Conservation (phyloP, 2,329 filamentous ascomycete species). For the Colletotrichum destructivum region DNA sequence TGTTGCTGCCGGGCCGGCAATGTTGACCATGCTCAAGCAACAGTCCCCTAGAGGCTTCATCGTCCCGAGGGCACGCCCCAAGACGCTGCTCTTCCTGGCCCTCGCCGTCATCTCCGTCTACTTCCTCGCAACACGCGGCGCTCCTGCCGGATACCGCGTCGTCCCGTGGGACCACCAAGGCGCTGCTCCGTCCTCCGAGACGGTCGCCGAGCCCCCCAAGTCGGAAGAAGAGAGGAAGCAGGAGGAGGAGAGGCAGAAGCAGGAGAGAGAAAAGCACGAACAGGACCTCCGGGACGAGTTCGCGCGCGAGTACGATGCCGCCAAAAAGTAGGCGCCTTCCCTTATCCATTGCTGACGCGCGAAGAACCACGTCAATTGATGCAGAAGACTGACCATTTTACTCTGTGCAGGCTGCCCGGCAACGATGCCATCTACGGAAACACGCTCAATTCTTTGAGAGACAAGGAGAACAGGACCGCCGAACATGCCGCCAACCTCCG, state of each 20-base stretch:
- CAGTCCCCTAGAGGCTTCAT: conserved; percentile 42
- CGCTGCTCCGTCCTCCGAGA: conserved; percentile 15
- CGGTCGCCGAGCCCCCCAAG: conserved; percentile 37
- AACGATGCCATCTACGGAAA: conserved; percentile 71
- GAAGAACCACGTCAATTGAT: conserved; percentile 34
- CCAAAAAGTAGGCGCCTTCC: conserved; percentile 55
- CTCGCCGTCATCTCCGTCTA: conserved; percentile 60
- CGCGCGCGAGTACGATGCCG: conserved; percentile 54
- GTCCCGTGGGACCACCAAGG: conserved; percentile 50
- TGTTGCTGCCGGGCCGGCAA: conserved; percentile 20
- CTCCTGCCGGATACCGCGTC: conserved; percentile 52
- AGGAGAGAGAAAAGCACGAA: conserved; percentile 47
- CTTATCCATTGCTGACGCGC: neutral
- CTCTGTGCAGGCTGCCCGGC: conserved; percentile 55
- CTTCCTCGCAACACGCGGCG: conserved; percentile 58
- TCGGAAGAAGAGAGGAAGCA: conserved; percentile 38
- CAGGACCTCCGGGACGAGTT: conserved; percentile 51
- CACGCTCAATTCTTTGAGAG: conserved; percentile 64
- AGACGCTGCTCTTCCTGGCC: conserved; percentile 58
- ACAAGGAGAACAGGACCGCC: conserved; percentile 55
- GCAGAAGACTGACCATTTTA: conserved; percentile 24
- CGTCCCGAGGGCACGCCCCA: conserved; percentile 57
- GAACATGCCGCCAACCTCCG: conserved; percentile 46
- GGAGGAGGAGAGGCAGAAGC: conserved; percentile 35
- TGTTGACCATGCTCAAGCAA: conserved; percentile 49